Evolutionary conservation across 345 rosid species (phyloP).

Genomic region (Carallia brachiata): DNA sequence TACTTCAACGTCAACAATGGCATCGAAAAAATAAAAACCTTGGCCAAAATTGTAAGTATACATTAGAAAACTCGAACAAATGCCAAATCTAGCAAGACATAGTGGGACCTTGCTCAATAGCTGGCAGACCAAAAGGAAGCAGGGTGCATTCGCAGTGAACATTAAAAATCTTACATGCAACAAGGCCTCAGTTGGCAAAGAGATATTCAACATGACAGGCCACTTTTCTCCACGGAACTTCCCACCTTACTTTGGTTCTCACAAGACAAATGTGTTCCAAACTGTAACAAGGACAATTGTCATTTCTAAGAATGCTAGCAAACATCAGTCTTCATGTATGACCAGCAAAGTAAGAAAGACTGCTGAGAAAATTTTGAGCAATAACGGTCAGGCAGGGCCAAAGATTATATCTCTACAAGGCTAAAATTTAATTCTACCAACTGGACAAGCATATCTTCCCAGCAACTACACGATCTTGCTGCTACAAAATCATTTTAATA

Average conservation of each 20-base stretch:
- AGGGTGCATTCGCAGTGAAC: background rate
- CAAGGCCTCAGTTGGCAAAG: conserved; percentile 6
- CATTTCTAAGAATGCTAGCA: background rate
- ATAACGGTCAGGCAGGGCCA: conserved; percentile 1
- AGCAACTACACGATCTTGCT: background rate
- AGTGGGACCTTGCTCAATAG: background rate
- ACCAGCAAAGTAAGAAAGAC: background rate
- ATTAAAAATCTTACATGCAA: background rate
- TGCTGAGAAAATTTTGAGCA: background rate
- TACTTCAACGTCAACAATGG: too few relatives aligned
- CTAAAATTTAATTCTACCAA: background rate
- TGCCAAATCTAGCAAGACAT: too few relatives aligned
- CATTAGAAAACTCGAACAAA: too few relatives aligned
- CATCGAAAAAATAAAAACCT: too few relatives aligned
- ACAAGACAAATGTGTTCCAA: background rate
- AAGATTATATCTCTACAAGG: background rate
- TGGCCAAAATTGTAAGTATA: too few relatives aligned
- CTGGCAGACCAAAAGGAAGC: background rate
- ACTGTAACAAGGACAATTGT: background rate
- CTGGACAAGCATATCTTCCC: background rate
- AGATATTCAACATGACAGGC: background rate
- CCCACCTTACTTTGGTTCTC: background rate
- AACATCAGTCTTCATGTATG: background rate
- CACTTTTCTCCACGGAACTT: background rate
- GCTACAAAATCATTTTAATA: background rate